A percentile compares a stretch with the other conserved stretches of the same genome.
These are phyloP conservation scores for Atalantia buxifolia DNA, from an alignment of 345 rosid species.

Conservation along the genomic window DNA sequence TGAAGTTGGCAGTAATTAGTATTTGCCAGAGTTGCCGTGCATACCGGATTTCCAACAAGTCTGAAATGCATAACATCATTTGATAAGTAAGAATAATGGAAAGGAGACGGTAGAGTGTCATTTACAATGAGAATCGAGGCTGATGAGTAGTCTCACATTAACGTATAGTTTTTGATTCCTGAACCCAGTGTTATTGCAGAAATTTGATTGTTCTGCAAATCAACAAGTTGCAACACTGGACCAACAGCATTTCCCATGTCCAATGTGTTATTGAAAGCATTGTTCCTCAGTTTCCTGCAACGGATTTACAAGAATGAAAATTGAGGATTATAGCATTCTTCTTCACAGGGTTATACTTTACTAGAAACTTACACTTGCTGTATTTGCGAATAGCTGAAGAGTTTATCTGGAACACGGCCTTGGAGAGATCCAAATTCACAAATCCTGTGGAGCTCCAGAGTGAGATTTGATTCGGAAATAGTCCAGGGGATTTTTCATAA, in stretches of 20 bases:
- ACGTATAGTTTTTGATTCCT: conserved; percentile 44
- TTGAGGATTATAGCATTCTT: background rate
- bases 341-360: background rate
- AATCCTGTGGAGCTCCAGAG: conserved; percentile 38
- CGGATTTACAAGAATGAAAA: conserved; percentile 8
- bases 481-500: background rate
- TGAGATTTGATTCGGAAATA: conserved; percentile 1
- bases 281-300: conserved; percentile 69
- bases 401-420: conserved; percentile 59
- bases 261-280: conserved; percentile 58
- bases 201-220: conserved; percentile 72
- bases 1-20: conserved; percentile 73
- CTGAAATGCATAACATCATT: conserved; percentile 34
- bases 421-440: conserved; percentile 69
- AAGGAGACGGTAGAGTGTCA: background rate
- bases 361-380: conserved; percentile 73
- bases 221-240: conserved; percentile 56
- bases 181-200: conserved; percentile 61
- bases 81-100: background rate
- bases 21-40: conserved; percentile 53
- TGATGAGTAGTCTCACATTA: conserved; percentile 45
- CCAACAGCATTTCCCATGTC: conserved; percentile 56
- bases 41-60: conserved; percentile 87
- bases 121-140: background rate
- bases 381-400: conserved; percentile 68